phyloP scores from a whole-genome alignment of 2,329 filamentous ascomycete species.

The Talaromyces sp. region DNA sequence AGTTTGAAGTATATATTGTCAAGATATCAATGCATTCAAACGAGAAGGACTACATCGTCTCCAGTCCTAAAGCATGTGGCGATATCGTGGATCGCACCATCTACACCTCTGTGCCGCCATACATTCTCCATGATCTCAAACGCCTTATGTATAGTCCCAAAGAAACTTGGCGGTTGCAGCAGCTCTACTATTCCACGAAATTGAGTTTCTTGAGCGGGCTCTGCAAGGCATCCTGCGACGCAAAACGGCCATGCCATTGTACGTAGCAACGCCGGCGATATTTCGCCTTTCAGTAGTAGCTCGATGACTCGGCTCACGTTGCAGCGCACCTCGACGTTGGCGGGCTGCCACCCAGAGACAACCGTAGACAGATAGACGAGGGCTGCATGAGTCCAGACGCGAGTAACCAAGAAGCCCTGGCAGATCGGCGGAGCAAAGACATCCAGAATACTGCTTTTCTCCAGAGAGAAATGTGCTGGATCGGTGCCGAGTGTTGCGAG shows the following conservation, averaged over 20 bases:
- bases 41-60: constrained; percentile 6
- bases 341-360: constrained; percentile 3
- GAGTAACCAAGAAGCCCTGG: constrained; percentile 3
- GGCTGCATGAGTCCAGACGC: constrained; percentile 5
- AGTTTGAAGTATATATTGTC: too few species aligned
- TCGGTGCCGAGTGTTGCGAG: neutral
- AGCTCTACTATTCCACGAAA: constrained; percentile 20
- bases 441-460: constrained; percentile 2
- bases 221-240: constrained; percentile 23
- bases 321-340: neutral
- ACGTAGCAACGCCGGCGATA: constrained; percentile 19
- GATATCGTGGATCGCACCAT: constrained; percentile 1
- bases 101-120: constrained; percentile 19
- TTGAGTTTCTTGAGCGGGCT: constrained; percentile 13
- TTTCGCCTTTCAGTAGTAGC: neutral
- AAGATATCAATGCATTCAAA: neutral
- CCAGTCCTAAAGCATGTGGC: constrained; percentile 1
- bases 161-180: constrained; percentile 16
- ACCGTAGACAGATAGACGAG: neutral
- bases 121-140: constrained; percentile 33
- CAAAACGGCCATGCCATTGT: constrained; percentile 29
- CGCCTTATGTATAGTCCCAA: constrained; percentile 23
- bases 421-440: neutral
- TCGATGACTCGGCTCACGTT: neutral
- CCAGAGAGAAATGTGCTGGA: neutral